Evolutionary conservation across 345 rosid species (phyloP).

Genomic region (Euphorbia pulcherrima): DNA sequence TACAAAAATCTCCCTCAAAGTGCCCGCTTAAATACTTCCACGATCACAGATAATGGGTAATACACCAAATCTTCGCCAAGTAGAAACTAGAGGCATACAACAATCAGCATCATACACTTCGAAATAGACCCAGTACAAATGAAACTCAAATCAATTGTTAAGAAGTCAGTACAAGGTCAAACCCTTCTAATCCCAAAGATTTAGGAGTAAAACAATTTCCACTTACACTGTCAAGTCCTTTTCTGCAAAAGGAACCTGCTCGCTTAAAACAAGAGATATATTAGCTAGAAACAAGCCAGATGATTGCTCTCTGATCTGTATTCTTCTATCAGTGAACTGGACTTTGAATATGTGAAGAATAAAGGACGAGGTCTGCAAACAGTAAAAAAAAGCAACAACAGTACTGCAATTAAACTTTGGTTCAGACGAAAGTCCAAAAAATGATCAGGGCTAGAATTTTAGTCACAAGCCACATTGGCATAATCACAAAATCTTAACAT

Average conservation of each 20-base stretch:
- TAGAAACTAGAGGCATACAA: too few species aligned
- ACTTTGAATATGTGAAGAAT: slow-evolving; percentile 83
- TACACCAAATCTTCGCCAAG: too few species aligned
- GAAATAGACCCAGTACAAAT: too few species aligned
- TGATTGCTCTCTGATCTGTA: slow-evolving; percentile 70
- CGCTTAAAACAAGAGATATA: slow-evolving; percentile 63
- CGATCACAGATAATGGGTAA: too few species aligned
- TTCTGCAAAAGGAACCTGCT: slow-evolving; percentile 78
- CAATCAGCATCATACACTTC: too few species aligned
- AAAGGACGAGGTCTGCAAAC: slow-evolving; percentile 81
- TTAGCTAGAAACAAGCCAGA: slow-evolving; percentile 60
- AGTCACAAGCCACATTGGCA: background rate
- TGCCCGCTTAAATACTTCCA: too few species aligned
- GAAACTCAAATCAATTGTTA: background rate
- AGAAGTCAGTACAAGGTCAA: background rate
- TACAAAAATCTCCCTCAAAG: too few species aligned
- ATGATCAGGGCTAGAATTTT: background rate
- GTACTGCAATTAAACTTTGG: background rate
- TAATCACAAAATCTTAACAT: background rate
- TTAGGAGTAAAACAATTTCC: slow-evolving; percentile 1
- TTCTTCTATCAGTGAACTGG: slow-evolving; percentile 62
- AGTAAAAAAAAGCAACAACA: background rate
- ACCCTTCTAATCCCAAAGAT: background rate
- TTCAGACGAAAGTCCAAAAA: background rate
- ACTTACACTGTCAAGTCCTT: slow-evolving; percentile 75